Evolutionary conservation across 2,329 filamentous ascomycete species (phyloP), one percentile per base, ranked within the genome.

Genomic region (Zasmidium citrigriseum): DNA sequence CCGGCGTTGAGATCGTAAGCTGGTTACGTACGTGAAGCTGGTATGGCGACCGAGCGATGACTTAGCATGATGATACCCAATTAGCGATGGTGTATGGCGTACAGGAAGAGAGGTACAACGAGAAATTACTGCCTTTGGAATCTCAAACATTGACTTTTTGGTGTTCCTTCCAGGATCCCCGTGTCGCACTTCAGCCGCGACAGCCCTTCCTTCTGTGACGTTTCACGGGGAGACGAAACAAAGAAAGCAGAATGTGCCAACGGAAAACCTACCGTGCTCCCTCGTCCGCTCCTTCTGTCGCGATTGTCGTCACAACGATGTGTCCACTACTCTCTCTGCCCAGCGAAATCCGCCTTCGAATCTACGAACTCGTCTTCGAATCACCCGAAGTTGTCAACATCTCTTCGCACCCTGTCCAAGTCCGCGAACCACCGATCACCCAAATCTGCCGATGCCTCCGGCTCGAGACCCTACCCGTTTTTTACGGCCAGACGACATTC

Each of bases 21-120:
- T 16, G 25, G 49, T 45, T 45, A 50, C 20, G 48, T 45, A 50
- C 20, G 48, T 25, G 22, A 58, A 4, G 47, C 44, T 45, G n/a
- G n/a, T n/a, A n/a, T 41, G 12, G 34, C 34, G 34, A 41, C 5
- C 23, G 23, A 24, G 22, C 21, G 38, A 24, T 53, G 51, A 23
- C 22, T 18, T 38, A 46, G 16, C 14, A 53, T 48, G 21, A 46
- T 45, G 54, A 51, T 51, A 29, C 22, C 46, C 34, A n/a, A n/a
- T 53, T 57, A 57, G 58, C 58, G 58, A 54, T 16, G 46, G 46
- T 27, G 46, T 25, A 12, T 24, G 46, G 20, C 3, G 25, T 49
- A 2, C 7, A 47, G 5, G 20, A 5, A 10, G 14, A 47, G 45
- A 23, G 10, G 18, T 47, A 20, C 5, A 12, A 47, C 20, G 20